These are phyloP conservation scores for Termitomyces sp. DNA, from an alignment of 768 basidiomycete genomes.

Conservation along the genomic window DNA sequence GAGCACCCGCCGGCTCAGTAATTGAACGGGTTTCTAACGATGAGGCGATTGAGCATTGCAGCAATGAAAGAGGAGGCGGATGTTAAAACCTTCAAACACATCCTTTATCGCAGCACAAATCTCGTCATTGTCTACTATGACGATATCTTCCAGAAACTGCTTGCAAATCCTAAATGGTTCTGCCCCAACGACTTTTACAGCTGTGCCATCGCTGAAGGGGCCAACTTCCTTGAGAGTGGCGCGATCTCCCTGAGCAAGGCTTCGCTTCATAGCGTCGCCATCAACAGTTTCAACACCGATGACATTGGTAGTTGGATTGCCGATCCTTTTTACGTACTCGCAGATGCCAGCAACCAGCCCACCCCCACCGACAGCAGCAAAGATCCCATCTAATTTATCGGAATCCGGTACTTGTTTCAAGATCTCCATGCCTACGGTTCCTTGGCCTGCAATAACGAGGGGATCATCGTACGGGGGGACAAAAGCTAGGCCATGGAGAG, in stretches of 20 bases:
- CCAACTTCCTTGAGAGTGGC: slow-evolving; percentile 88
- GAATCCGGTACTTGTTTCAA: slow-evolving; percentile 82
- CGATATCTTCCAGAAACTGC: slow-evolving; percentile 75
- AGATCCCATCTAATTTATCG: slow-evolving; percentile 78
- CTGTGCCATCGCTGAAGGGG: slow-evolving; percentile 96
- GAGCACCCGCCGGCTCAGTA: slow-evolving; percentile 94
- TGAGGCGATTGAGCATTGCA: not conserved
- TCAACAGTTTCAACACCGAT: slow-evolving; percentile 94
- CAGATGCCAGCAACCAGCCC: slow-evolving; percentile 89
- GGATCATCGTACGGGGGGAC: slow-evolving; percentile 99
- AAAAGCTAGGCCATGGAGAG: slow-evolving; percentile 73
- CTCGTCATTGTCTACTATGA: slow-evolving; percentile 91
- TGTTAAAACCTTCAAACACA: slow-evolving; percentile 82
- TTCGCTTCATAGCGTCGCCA: slow-evolving; percentile 89
- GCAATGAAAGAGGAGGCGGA: not conserved
- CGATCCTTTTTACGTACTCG: slow-evolving; percentile 91
- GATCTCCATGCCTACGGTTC: slow-evolving; percentile 92
- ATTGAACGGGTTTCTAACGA: slow-evolving; percentile 86
- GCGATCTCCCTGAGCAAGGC: slow-evolving; percentile 76
- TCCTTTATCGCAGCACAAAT: slow-evolving; percentile 99
- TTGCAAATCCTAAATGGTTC: slow-evolving; percentile 94
- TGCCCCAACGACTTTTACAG: slow-evolving; percentile 91
- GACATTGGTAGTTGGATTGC: slow-evolving; percentile 75
- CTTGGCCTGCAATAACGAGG: slow-evolving; percentile 94
- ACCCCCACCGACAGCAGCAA: slow-evolving; percentile 91